Evolutionary conservation across 2,329 filamentous ascomycete species (phyloP), one percentile per base, ranked within the genome.

Genomic region (Trichoderma koningiopsis): DNA sequence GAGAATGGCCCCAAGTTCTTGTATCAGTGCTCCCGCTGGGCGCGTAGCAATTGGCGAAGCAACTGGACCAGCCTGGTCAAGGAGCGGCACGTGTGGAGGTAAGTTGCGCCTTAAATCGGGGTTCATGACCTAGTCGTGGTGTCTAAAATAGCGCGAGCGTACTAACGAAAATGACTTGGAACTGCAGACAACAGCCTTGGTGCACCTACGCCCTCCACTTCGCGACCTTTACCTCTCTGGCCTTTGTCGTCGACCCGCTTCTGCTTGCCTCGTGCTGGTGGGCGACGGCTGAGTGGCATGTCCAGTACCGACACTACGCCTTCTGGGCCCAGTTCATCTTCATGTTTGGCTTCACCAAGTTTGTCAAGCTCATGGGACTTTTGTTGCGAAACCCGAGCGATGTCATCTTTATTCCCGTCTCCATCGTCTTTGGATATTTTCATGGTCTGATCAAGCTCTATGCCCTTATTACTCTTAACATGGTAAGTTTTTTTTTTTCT

Each of bases 41-140:
- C 96, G 55, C 90, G 95, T 76, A 97, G 94, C 85, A 98, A 98
- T 81, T 98, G 95, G 95, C 88, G 95, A 77, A 97, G 94, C 84
- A 98, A 98, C 80, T 90, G 93, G 81, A 97, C 93, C 64, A 97
- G 93, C 80, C 86, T 97, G 77, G 87, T 95, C 72, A 88, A 88
- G 72, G 95, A 97, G 81, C 85, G 91, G 77, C 88, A 93, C 77
- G 92, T 97, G 76, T 93, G 92, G 89, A 89, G 83, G 94, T 97
- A 87, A 90, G 93, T 89, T 71, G 47, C 63, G n/a, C 43, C 33
- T 35, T 43, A 19, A 31, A 16, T 27, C 33, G 22, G 57, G 47
- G 47, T 49, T 49, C 22, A 49, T 49, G 47, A 8, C 47, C n/a
- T 49, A 24, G 47, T 40, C 35, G 47, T n/a, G 35, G 31, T 16